A percentile compares a stretch with the other conserved stretches of the same genome.
Conservation (phyloP, 2,329 filamentous ascomycete genomes). For the Aspergillus sp. region DNA sequence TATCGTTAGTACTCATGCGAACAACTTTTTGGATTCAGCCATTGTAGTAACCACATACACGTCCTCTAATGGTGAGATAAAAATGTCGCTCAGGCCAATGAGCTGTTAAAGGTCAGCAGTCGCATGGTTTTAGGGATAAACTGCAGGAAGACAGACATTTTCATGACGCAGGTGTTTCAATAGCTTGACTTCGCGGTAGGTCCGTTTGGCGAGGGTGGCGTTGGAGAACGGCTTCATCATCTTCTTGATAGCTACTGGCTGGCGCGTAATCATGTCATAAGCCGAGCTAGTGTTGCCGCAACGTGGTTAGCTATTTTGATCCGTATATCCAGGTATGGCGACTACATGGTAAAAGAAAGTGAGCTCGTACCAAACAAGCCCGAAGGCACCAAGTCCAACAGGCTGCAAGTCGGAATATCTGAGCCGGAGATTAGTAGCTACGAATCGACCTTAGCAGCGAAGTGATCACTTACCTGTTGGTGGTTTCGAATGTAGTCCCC, state of each 20-base stretch:
- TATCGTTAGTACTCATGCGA: constrained; percentile 7
- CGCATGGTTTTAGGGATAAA: neutral
- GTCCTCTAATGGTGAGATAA: constrained; percentile 97
- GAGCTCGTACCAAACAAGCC: constrained; percentile 79
- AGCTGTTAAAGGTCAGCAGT: constrained; percentile 58
- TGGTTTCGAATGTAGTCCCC: constrained; percentile 99
- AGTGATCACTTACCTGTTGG: constrained; percentile 66
- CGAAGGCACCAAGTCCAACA: constrained; percentile 98
- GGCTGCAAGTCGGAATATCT: constrained; percentile 98
- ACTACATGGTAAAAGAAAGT: neutral
- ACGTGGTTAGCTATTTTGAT: neutral
- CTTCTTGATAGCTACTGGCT: constrained; percentile 98
- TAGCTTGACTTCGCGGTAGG: constrained; percentile 95
- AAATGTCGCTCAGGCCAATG: constrained; percentile 98
- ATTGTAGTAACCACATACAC: constrained; percentile 64
- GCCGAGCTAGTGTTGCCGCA: constrained; percentile 69
- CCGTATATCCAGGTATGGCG: neutral
- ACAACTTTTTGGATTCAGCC: constrained; percentile 4
- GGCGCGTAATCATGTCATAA: constrained; percentile 92
- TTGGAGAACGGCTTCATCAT: constrained; percentile 99
- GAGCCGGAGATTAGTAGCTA: constrained; percentile 25
- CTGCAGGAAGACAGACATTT: constrained; percentile 65
- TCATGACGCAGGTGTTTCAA: constrained; percentile 96
- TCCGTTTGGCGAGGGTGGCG: constrained; percentile 92
- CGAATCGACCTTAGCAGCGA: neutral